A percentile compares a stretch with the other conserved stretches of the same genome.
These are phyloP conservation scores for Paxillus ammoniavirescens DNA, from an alignment of 768 basidiomycete species.

Conservation along the genomic window DNA sequence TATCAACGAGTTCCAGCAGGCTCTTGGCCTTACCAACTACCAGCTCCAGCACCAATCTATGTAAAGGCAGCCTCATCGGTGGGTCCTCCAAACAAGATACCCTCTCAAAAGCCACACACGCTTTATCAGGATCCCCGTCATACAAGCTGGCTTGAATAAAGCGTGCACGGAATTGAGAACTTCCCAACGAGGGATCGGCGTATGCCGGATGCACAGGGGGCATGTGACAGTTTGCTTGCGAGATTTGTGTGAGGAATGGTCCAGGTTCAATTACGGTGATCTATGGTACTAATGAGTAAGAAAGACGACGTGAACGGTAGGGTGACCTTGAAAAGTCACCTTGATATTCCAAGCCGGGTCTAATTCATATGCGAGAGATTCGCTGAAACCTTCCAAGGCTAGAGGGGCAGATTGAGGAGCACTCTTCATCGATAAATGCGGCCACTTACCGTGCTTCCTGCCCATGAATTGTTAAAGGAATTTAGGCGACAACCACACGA, in stretches of 20 bases:
- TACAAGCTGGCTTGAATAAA: background rate
- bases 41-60: background rate
- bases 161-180: background rate
- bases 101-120: conserved; percentile 18
- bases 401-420: background rate
- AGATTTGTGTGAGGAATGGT: conserved; percentile 4
- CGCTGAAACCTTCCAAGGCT: conserved; percentile 28
- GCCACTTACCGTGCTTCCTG: conserved; percentile 2
- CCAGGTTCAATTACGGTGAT: conserved; percentile 8
- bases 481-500: background rate
- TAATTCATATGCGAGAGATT: conserved; percentile 21
- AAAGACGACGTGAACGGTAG: background rate
- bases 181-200: background rate
- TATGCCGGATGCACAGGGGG: conserved; percentile 1
- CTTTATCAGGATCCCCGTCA: conserved; percentile 22
- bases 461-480: background rate
- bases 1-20: conserved; percentile 14
- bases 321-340: conserved; percentile 3
- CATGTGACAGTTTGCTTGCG: background rate
- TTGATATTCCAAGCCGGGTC: conserved; percentile 31
- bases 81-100: conserved; percentile 18
- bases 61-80: conserved; percentile 20
- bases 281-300: background rate
- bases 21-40: conserved; percentile 11
- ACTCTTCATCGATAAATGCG: background rate